phyloP scores from a whole-genome alignment of 73 alveolate genomes.

The Uronychia binucleata region DNA sequence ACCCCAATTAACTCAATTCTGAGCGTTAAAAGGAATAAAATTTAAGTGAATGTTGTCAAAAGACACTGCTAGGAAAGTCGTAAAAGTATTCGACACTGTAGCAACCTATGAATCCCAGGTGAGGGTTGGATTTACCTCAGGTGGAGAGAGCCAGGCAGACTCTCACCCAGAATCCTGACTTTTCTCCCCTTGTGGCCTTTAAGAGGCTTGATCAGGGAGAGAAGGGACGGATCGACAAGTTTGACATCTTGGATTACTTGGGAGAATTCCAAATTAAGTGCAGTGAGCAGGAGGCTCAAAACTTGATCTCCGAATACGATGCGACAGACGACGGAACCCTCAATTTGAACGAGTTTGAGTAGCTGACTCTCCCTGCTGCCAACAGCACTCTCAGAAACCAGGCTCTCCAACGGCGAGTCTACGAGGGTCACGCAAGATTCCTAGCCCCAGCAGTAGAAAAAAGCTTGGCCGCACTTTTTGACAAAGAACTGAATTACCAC shows the following conservation, averaged over 20 bases:
- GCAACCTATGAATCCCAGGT: background rate
- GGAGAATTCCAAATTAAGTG: background rate
- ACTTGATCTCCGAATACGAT: background rate
- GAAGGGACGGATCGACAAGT: constrained; percentile 6
- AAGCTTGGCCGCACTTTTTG: background rate
- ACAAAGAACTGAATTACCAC: constrained; percentile 1
- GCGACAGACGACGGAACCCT: background rate
- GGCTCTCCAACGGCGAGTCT: background rate
- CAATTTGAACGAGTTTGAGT: background rate
- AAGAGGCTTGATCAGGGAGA: background rate
- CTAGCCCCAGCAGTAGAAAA: background rate
- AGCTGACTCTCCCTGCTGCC: background rate
- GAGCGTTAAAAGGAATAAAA: too few species aligned
- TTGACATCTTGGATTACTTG: constrained; percentile 10
- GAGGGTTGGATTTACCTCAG: background rate
- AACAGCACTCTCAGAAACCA: background rate
- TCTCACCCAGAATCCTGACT: background rate
- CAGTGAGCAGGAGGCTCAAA: background rate
- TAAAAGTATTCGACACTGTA: background rate
- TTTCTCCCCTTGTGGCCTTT: background rate
- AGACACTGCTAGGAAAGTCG: background rate
- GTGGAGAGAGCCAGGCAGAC: constrained; percentile 1
- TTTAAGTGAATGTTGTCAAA: background rate
- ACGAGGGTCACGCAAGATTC: background rate
- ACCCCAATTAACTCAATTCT: too few species aligned